Percentiles rank a stretch among this genome's conserved stretches.
These are phyloP conservation scores for Gastroboletus turbinatus DNA, from an alignment of 1,284 basidiomycete species.

Conservation along the genomic window DNA sequence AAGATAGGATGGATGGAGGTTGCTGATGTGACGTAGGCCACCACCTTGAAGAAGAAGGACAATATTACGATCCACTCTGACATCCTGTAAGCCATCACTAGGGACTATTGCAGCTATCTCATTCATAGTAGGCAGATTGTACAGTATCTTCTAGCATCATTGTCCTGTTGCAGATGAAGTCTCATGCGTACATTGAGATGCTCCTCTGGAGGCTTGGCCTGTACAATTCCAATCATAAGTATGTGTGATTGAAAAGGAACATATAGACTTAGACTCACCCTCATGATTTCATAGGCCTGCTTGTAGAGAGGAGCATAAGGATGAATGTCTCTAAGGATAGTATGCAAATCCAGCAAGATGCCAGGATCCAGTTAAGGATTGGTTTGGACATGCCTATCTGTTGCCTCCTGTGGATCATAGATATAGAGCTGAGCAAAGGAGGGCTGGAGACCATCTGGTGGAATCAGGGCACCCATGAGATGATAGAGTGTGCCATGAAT, in stretches of 20 bases:
- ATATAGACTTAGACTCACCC: neutral
- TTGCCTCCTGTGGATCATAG: constrained; percentile 35
- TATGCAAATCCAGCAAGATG: constrained; percentile 31
- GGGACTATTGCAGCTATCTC: no score
- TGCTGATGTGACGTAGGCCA: no score
- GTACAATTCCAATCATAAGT: neutral
- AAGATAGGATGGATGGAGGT: no score
- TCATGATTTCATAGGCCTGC: constrained; percentile 33
- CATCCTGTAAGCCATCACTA: no score
- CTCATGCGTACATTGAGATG: no score
- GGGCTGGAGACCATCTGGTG: constrained; percentile 14
- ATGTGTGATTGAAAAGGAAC: no score
- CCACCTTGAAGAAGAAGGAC: no score
- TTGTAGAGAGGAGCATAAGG: constrained; percentile 32
- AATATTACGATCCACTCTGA: no score
- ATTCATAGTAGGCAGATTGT: no score
- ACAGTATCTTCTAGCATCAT: no score
- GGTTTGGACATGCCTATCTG: constrained; percentile 11
- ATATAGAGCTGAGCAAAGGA: constrained; percentile 43
- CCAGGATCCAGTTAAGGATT: constrained; percentile 29
- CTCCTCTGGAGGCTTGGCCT: constrained; percentile 1
- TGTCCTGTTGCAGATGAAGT: no score
- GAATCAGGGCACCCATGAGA: neutral
- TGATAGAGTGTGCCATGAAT: neutral
- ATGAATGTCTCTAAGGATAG: constrained; percentile 27